Conservation (phyloP, 1,284 basidiomycete genomes). For the Hypsizygus ulmarius region DNA sequence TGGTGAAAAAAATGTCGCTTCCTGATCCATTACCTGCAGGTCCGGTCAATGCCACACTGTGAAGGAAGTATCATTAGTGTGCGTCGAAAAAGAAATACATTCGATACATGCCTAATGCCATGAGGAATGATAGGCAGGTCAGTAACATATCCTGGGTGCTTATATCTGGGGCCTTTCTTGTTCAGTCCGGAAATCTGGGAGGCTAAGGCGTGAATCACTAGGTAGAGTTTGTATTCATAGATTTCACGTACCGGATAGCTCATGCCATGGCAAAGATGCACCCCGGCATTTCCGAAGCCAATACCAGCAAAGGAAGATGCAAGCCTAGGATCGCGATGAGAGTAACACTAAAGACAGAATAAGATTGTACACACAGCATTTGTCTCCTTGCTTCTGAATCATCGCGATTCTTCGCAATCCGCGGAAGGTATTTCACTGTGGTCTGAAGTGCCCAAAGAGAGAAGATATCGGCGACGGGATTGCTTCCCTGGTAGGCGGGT, state of each 20-base stretch:
- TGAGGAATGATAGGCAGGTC: constrained; percentile 92
- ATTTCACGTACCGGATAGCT: constrained; percentile 65
- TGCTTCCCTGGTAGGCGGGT: constrained; percentile 94
- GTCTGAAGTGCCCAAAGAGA: constrained; percentile 92
- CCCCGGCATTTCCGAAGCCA: constrained; percentile 94
- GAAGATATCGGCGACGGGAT: constrained; percentile 96
- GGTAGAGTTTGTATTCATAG: constrained; percentile 7
- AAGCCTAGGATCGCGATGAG: constrained; percentile 43
- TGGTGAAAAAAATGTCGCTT: neutral
- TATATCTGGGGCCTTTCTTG: constrained; percentile 87
- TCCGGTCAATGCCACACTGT: constrained; percentile 82
- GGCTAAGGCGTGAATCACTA: constrained; percentile 4
- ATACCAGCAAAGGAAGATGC: constrained; percentile 93
- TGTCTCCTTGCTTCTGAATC: constrained; percentile 85
- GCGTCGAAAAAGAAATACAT: neutral
- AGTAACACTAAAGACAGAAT: neutral
- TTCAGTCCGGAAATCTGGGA: constrained; percentile 91
- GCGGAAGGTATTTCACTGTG: constrained; percentile 88
- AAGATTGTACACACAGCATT: constrained; percentile 70
- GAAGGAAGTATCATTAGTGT: constrained; percentile 4
- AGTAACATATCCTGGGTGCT: constrained; percentile 81
- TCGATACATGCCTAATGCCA: constrained; percentile 63
- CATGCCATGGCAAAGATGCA: constrained; percentile 88
- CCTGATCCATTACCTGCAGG: constrained; percentile 59
- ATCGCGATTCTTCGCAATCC: constrained; percentile 76